Evolutionary conservation across 116 monocot genomes (phyloP).

Genomic region (Zostera marina): DNA sequence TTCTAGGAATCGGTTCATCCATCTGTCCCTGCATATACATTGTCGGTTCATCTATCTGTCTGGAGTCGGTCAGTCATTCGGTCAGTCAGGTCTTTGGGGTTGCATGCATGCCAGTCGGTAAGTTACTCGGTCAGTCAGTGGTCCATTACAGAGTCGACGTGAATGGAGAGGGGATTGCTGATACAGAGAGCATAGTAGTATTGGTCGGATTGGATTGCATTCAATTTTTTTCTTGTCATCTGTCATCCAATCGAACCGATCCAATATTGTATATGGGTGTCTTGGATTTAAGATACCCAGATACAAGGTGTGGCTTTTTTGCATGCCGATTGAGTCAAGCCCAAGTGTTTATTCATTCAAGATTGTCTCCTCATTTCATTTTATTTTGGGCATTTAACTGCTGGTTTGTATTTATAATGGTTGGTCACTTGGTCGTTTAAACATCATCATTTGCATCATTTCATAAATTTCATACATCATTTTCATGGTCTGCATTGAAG

Average conservation of each 20-base stretch:
- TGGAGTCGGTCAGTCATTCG: constrained; percentile 20
- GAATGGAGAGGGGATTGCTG: too few relatives aligned
- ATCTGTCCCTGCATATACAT: constrained; percentile 18
- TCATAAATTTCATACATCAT: constrained; percentile 1
- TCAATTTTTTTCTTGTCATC: too few relatives aligned
- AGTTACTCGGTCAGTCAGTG: neutral
- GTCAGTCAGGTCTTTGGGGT: constrained; percentile 12
- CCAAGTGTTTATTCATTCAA: neutral
- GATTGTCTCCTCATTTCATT: neutral
- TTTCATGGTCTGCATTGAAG: too few relatives aligned
- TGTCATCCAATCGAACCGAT: too few relatives aligned
- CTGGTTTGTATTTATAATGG: neutral
- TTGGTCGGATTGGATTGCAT: too few relatives aligned
- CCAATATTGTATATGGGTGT: too few relatives aligned
- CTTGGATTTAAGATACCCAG: too few relatives aligned
- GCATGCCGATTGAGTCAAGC: constrained; percentile 5
- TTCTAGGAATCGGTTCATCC: neutral
- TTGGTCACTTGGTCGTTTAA: neutral
- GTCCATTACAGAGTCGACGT: constrained; percentile 6
- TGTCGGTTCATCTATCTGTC: too few relatives aligned
- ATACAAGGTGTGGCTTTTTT: too few relatives aligned
- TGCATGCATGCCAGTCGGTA: constrained; percentile 26
- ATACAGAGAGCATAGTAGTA: too few relatives aligned
- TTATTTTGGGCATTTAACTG: neutral
- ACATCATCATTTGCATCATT: constrained; percentile 2